Conservation (phyloP, 2,329 filamentous ascomycete genomes). For the Immersiporthe knoxdaviesiana region DNA sequence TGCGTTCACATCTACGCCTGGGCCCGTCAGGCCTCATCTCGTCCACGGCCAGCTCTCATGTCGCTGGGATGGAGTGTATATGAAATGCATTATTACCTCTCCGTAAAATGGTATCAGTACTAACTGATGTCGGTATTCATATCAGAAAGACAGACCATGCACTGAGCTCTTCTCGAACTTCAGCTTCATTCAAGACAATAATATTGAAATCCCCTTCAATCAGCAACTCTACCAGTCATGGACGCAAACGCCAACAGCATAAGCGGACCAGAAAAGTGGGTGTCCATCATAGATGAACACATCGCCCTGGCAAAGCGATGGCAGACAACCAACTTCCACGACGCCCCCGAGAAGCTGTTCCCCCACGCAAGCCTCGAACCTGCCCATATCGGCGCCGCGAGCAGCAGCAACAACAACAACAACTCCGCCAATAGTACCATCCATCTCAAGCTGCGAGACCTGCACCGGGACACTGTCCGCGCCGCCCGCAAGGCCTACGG, state of each 20-base stretch:
- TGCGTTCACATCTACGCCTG: background rate
- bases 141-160: too few relatives aligned
- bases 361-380: background rate
- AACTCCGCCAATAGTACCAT: too few relatives aligned
- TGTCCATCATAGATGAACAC: conserved; percentile 3
- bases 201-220: background rate
- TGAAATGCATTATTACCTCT: background rate
- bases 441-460: background rate
- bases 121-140: background rate
- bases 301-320: conserved; percentile 10
- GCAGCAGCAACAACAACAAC: background rate
- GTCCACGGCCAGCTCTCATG: background rate
- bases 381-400: background rate
- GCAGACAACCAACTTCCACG: background rate
- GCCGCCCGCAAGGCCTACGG: conserved; percentile 12
- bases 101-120: background rate
- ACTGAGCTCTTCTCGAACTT: background rate
- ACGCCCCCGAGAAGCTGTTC: background rate
- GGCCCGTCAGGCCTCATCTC: background rate
- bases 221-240: background rate
- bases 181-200: background rate
- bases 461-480: conserved; percentile 9
- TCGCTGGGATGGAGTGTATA: background rate
- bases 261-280: background rate
- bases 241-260: background rate